Percentiles rank a stretch among this genome's conserved stretches.
Conservation (phyloP, 1,284 basidiomycete genomes). For the Phellinidium pouzarii region DNA sequence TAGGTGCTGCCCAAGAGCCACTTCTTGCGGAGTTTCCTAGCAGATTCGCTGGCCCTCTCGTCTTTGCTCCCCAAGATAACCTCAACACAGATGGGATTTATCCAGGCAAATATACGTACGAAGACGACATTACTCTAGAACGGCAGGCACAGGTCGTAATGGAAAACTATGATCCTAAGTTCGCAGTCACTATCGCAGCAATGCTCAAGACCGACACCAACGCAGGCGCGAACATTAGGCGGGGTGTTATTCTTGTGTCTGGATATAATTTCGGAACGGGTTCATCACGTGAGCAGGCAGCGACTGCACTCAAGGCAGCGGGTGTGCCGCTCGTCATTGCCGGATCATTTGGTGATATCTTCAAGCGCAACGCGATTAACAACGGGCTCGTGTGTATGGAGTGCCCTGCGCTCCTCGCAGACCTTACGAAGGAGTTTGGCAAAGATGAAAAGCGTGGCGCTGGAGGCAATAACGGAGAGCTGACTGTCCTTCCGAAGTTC, state of each 20-base stretch:
- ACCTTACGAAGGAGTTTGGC: constrained; percentile 73
- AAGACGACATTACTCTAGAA: constrained; percentile 96
- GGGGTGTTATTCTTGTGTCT: constrained; percentile 77
- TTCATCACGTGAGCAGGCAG: constrained; percentile 97
- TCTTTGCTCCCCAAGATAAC: constrained; percentile 96
- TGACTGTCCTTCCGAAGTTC: constrained; percentile 74
- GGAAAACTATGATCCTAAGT: constrained; percentile 96
- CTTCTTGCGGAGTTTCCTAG: constrained; percentile 79
- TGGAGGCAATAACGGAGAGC: constrained; percentile 71
- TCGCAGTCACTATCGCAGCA: constrained; percentile 69
- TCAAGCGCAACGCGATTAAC: constrained; percentile 99
- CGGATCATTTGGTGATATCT: constrained; percentile 98
- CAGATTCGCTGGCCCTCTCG: constrained; percentile 74
- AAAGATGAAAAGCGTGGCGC: constrained; percentile 68
- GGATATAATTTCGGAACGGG: constrained; percentile 99
- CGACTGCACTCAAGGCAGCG: constrained; percentile 92
- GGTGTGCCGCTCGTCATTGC: constrained; percentile 92
- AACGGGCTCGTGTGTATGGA: constrained; percentile 96
- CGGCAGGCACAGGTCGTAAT: constrained; percentile 95
- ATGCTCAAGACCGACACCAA: constrained; percentile 34
- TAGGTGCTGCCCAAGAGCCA: constrained; percentile 40
- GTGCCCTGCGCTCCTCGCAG: constrained; percentile 81
- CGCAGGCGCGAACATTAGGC: constrained; percentile 29
- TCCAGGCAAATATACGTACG: constrained; percentile 99
- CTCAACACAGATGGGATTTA: constrained; percentile 98